phyloP scores from a whole-genome alignment of 1,284 basidiomycete species.

The Ganoderma boninense region DNA sequence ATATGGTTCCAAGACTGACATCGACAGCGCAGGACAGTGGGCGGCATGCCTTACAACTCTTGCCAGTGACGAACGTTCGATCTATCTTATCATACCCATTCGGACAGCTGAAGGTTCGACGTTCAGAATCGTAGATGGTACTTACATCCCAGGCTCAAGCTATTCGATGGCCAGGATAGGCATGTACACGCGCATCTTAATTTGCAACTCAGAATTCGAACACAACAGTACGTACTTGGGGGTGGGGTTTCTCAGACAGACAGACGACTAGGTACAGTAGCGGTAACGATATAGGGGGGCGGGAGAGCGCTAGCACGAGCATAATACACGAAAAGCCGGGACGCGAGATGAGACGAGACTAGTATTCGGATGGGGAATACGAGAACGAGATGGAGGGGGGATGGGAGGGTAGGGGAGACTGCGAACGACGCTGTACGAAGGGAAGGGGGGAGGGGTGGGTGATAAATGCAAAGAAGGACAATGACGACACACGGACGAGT shows the following conservation, averaged over 20 bases:
- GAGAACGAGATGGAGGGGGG: neutral
- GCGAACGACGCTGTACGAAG: neutral
- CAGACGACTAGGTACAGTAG: neutral
- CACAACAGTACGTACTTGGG: neutral
- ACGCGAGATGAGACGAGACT: neutral
- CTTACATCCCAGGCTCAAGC: too few relatives aligned
- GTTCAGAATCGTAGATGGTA: too few relatives aligned
- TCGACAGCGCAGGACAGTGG: too few relatives aligned
- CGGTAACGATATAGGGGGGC: neutral
- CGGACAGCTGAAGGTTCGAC: neutral
- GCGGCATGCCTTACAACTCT: too few relatives aligned
- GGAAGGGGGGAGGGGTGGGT: neutral
- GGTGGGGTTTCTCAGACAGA: neutral
- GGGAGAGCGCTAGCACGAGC: too few relatives aligned
- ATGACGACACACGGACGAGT: too few relatives aligned
- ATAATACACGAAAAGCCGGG: neutral
- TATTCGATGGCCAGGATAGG: too few relatives aligned
- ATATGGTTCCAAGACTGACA: too few relatives aligned
- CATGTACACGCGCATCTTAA: neutral
- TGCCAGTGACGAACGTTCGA: too few relatives aligned
- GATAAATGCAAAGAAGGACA: neutral
- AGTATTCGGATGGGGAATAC: neutral
- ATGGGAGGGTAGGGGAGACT: neutral
- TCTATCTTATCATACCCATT: neutral
- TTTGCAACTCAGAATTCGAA: neutral